These are phyloP conservation scores for Salvia hispanica DNA, from an alignment of 257 asterid genomes.

Conservation along the genomic window DNA sequence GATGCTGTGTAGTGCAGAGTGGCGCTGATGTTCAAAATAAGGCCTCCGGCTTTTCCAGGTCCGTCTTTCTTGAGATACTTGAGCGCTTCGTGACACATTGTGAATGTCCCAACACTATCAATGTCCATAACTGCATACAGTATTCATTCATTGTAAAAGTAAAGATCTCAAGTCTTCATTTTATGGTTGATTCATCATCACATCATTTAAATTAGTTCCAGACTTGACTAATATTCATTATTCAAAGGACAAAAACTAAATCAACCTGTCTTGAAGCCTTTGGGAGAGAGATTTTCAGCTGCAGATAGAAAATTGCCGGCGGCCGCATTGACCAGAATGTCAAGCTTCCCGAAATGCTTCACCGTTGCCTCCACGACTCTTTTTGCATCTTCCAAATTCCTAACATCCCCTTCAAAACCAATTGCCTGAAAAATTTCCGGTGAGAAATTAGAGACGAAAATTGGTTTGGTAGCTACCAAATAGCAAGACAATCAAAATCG, in stretches of 20 bases:
- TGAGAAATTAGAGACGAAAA: no score
- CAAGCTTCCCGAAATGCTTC: conserved; percentile 80
- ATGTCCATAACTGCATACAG: conserved; percentile 65
- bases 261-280: conserved; percentile 83
- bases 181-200: no score
- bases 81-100: conserved; percentile 82
- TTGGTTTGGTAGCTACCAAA: no score
- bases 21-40: conserved; percentile 82
- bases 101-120: conserved; percentile 93
- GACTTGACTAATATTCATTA: no score
- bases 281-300: conserved; percentile 87
- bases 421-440: no score
- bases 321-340: conserved; percentile 88
- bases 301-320: conserved; percentile 88
- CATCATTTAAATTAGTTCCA: no score
- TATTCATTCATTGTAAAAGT: no score
- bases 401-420: no score
- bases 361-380: conserved; percentile 75
- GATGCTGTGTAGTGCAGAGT: conserved; percentile 87
- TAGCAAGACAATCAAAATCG: no score
- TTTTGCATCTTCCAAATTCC: conserved; percentile 71
- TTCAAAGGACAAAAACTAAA: no score
- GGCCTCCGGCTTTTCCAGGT: conserved; percentile 49
- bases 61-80: conserved; percentile 65
- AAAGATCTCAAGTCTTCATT: no score